Percentiles rank a stretch among this genome's conserved stretches.
Evolutionary conservation across 768 basidiomycete species (phyloP).

Genomic region (Boletus sp.): DNA sequence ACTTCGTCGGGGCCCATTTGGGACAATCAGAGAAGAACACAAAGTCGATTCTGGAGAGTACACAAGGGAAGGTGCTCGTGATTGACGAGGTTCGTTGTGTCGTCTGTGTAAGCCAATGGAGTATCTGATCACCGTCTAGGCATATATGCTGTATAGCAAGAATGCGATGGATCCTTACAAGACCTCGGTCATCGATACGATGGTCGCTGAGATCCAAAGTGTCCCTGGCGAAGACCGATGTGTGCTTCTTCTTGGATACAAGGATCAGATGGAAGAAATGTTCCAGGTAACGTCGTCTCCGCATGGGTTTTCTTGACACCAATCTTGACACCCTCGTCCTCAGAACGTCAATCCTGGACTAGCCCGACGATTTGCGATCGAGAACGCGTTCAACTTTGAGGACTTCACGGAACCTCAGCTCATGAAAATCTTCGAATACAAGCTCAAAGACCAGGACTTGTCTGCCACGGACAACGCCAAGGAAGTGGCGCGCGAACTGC

Average conservation of each 20-base stretch:
- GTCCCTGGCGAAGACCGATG: constrained; percentile 70
- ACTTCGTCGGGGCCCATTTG: constrained; percentile 58
- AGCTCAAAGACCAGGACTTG: constrained; percentile 58
- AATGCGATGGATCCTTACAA: constrained; percentile 50
- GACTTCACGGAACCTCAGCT: constrained; percentile 61
- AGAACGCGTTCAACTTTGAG: constrained; percentile 65
- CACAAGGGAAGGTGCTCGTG: constrained; percentile 64
- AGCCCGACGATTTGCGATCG: constrained; percentile 64
- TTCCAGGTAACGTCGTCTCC: constrained; percentile 51
- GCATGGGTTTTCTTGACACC: neutral
- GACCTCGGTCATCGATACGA: constrained; percentile 70
- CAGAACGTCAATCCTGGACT: constrained; percentile 75
- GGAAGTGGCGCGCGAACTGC: constrained; percentile 50
- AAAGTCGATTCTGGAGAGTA: constrained; percentile 58
- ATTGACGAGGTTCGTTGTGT: constrained; percentile 58
- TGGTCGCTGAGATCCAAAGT: constrained; percentile 73
- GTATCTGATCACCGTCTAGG: constrained; percentile 37
- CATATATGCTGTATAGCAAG: constrained; percentile 63
- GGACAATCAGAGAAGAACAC: constrained; percentile 66
- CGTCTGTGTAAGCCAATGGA: neutral
- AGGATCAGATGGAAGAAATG: constrained; percentile 68
- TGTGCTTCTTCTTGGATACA: constrained; percentile 65
- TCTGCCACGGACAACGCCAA: constrained; percentile 58
- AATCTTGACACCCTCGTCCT: neutral
- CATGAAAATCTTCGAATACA: constrained; percentile 49